Percentiles rank a stretch among this genome's conserved stretches.
Evolutionary conservation across 345 rosid species (phyloP).

Genomic region (Eucalyptus sideroxylon): DNA sequence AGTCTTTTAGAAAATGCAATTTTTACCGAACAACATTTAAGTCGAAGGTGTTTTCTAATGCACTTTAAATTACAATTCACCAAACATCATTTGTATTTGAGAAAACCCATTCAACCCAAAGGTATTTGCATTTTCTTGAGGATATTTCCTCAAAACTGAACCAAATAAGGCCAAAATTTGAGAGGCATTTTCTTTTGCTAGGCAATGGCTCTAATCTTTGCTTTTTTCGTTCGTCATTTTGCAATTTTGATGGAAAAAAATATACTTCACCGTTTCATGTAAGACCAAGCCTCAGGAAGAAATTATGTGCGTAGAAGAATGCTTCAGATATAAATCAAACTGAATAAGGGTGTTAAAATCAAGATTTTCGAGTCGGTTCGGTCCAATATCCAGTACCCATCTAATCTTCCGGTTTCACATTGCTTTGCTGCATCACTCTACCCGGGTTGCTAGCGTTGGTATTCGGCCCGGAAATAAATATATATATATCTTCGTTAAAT

Average conservation of each 20-base stretch:
- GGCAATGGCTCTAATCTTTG: background rate
- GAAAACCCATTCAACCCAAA: too few relatives aligned
- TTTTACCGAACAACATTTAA: accelerated
- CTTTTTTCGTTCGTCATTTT: background rate
- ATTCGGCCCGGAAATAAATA: background rate
- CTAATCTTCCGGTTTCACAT: background rate
- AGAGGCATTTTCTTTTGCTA: background rate
- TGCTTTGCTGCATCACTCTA: background rate
- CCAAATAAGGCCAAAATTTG: background rate
- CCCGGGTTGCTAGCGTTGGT: background rate
- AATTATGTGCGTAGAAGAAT: background rate
- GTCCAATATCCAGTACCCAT: background rate
- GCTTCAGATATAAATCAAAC: background rate
- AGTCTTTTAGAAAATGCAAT: too few relatives aligned
- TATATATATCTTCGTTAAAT: background rate
- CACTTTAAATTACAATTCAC: too few relatives aligned
- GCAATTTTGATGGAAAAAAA: background rate
- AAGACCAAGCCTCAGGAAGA: background rate
- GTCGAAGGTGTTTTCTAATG: too few relatives aligned
- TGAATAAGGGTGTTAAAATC: background rate
- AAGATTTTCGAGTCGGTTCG: background rate
- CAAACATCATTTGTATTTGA: too few relatives aligned
- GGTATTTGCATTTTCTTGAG: too few relatives aligned
- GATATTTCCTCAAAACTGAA: accelerated
- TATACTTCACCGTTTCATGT: background rate